Evolutionary conservation across 768 basidiomycete species (phyloP).

Genomic region (Rhodosporidiobolus odoratus): DNA sequence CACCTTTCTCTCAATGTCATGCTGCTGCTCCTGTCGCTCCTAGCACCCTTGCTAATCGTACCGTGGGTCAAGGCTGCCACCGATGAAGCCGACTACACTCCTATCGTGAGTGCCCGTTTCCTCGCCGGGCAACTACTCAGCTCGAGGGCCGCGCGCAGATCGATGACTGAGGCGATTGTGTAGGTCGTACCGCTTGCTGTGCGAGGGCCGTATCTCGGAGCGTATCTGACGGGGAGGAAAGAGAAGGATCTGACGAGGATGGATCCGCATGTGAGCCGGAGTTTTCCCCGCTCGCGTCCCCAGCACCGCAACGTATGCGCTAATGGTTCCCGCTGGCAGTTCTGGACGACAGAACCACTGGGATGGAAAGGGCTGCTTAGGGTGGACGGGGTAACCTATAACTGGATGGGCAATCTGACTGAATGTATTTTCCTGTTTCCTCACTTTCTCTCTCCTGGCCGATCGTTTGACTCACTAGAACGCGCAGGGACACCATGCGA

Average conservation of each 20-base stretch:
- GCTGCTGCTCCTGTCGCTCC: neutral
- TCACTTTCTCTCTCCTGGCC: neutral
- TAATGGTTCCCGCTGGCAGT: neutral
- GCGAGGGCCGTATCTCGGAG: slow-evolving; percentile 27
- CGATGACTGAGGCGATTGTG: neutral
- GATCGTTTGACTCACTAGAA: neutral
- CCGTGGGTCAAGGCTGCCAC: neutral
- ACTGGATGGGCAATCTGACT: slow-evolving; percentile 32
- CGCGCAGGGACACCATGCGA: slow-evolving; percentile 11
- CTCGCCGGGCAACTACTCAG: neutral
- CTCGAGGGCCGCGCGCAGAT: no score
- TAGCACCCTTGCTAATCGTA: neutral
- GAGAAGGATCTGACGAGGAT: slow-evolving; percentile 20
- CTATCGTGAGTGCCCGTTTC: slow-evolving; percentile 9
- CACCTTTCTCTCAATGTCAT: no score
- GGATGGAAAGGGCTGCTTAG: slow-evolving; percentile 28
- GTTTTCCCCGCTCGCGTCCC: neutral
- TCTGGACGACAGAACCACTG: slow-evolving; percentile 27
- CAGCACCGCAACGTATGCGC: neutral
- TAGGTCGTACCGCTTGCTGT: slow-evolving; percentile 34
- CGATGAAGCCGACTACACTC: slow-evolving; percentile 26
- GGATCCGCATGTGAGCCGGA: slow-evolving; percentile 14
- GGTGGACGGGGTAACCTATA: slow-evolving; percentile 23
- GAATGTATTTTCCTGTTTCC: slow-evolving; percentile 11
- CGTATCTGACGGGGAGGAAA: slow-evolving; percentile 18